A percentile compares a stretch with the other conserved stretches of the same genome.
phyloP scores from a whole-genome alignment of 2,329 filamentous ascomycete genomes.

The Juglanconis sp. region DNA sequence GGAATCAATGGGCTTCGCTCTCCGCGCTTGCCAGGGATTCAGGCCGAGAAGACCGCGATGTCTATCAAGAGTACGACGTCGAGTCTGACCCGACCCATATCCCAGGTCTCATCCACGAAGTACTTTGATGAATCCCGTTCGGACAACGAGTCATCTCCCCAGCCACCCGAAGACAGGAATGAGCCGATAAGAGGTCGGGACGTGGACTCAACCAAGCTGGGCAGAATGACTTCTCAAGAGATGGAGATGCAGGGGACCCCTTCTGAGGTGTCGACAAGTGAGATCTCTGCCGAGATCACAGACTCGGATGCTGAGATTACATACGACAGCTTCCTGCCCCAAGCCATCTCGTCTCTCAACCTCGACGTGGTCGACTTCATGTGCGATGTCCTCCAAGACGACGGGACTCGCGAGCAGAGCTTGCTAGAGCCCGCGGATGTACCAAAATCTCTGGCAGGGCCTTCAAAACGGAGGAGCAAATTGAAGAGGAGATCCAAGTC shows the following conservation, averaged over 20 bases:
- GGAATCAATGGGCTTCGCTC: conserved; percentile 28
- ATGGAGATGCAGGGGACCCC: conserved; percentile 13
- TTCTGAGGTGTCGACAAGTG: conserved; percentile 17
- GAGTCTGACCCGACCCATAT: conserved; percentile 29
- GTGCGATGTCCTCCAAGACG: conserved; percentile 57
- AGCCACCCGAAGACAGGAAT: conserved; percentile 15
- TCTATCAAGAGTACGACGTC: conserved; percentile 22
- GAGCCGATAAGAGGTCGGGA: conserved; percentile 12
- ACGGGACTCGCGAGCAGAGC: conserved; percentile 50
- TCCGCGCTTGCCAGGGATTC: conserved; percentile 24
- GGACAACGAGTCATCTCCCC: conserved; percentile 7
- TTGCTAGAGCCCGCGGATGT: conserved; percentile 40
- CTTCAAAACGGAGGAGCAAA: conserved; percentile 26
- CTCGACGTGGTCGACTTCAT: conserved; percentile 57
- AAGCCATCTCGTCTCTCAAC: conserved; percentile 53
- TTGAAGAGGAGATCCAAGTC: conserved; percentile 33
- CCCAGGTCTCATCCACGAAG: conserved; percentile 31
- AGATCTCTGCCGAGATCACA: conserved; percentile 8
- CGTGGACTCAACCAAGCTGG: background rate
- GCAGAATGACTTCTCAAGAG: conserved; percentile 9
- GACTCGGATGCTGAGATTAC: conserved; percentile 24
- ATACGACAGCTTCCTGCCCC: conserved; percentile 45
- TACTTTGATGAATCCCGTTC: conserved; percentile 26
- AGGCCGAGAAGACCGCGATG: conserved; percentile 23
- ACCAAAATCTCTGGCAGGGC: conserved; percentile 26